phyloP scores from a whole-genome alignment of 257 asterid species.

The Solanum virginianum region DNA sequence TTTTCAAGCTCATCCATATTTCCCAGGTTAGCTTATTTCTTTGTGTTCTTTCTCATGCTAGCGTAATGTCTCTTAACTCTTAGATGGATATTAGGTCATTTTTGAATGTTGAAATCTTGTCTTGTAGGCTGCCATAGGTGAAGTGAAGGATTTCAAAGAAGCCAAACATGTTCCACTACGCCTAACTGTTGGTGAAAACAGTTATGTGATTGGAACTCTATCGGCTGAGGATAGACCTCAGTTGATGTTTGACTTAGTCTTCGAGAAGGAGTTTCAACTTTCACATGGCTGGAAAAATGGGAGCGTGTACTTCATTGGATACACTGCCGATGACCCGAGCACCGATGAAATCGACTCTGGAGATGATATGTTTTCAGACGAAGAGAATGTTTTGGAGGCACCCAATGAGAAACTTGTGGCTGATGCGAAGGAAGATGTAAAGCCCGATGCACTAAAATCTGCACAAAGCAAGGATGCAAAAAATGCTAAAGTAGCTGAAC shows the following conservation, averaged over 20 bases:
- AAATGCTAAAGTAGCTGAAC: background rate
- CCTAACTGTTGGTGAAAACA: constrained; percentile 22
- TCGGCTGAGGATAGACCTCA: constrained; percentile 43
- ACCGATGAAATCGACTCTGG: background rate
- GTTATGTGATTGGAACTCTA: constrained; percentile 41
- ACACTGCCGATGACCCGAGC: constrained; percentile 23
- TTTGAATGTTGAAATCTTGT: background rate
- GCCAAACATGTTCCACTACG: constrained; percentile 31
- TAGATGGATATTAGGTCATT: background rate
- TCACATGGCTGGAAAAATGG: constrained; percentile 70
- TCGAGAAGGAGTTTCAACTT: constrained; percentile 61
- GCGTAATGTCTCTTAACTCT: background rate
- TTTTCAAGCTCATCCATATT: constrained; percentile 35
- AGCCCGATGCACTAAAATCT: constrained; percentile 5
- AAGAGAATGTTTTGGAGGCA: background rate
- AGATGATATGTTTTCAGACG: background rate
- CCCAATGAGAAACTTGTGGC: background rate
- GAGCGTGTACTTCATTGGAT: constrained; percentile 51
- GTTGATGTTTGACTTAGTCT: constrained; percentile 46
- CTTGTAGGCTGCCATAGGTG: constrained; percentile 56
- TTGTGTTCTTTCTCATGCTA: background rate
- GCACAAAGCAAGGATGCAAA: background rate
- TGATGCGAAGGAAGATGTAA: constrained; percentile 1
- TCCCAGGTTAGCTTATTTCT: constrained; percentile 44
- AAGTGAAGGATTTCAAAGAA: constrained; percentile 38